phyloP scores from a whole-genome alignment of 495 filamentous ascomycete species.

The Tirmania nivea region DNA sequence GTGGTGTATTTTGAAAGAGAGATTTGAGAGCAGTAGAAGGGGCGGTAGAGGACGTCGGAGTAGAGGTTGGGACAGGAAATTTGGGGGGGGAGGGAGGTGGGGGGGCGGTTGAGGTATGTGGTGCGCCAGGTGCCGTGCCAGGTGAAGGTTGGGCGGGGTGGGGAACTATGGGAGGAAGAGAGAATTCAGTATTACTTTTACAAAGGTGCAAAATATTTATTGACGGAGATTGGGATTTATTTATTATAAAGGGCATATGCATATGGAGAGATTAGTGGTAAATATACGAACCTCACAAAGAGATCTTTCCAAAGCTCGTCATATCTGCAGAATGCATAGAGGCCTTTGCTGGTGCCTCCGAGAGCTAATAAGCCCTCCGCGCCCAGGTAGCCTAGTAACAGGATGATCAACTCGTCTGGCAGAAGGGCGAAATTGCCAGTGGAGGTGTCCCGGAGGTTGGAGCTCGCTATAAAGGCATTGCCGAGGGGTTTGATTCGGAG shows the following conservation, averaged over 20 bases:
- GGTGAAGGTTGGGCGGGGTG: slow-evolving; percentile 23
- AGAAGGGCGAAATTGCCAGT: slow-evolving; percentile 41
- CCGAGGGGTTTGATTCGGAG: slow-evolving; percentile 70
- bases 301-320: slow-evolving; percentile 85
- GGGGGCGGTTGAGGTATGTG: slow-evolving; percentile 46
- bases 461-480: slow-evolving; percentile 49
- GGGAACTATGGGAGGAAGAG: neutral
- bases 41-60: slow-evolving; percentile 76
- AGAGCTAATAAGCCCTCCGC: slow-evolving; percentile 36
- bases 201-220: no score
- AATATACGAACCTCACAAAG: slow-evolving; percentile 42
- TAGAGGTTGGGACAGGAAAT: slow-evolving; percentile 62
- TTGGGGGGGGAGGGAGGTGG: slow-evolving; percentile 22
- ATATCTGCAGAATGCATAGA: slow-evolving; percentile 65
- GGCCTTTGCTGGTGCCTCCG: slow-evolving; percentile 66
- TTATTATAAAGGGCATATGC: no score
- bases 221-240: no score
- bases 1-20: slow-evolving; percentile 39
- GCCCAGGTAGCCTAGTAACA: slow-evolving; percentile 57
- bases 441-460: slow-evolving; percentile 39
- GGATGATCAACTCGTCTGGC: slow-evolving; percentile 63
- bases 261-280: no score
- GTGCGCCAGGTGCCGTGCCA: slow-evolving; percentile 81
- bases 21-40: slow-evolving; percentile 73
- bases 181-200: neutral